Conservation (phyloP, 2,329 filamentous ascomycete species). For the Graphium sp. region DNA sequence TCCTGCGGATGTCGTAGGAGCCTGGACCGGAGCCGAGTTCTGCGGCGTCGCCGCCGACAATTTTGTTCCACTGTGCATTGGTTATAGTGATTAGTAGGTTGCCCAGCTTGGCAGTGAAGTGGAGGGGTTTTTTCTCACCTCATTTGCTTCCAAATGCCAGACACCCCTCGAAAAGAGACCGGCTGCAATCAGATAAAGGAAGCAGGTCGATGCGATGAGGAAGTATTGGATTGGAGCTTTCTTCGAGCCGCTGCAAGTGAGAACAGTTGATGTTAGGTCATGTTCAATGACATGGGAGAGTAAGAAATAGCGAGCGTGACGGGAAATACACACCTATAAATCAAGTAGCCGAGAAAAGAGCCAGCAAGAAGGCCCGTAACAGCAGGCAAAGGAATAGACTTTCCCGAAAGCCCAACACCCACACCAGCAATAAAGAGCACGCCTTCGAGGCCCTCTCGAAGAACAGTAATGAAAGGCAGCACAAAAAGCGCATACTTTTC, state of each 20-base stretch:
- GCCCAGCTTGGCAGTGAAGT: no score
- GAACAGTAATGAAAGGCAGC: slow-evolving; percentile 61
- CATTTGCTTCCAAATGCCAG: slow-evolving; percentile 54
- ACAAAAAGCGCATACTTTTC: slow-evolving; percentile 66
- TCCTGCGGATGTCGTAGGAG: slow-evolving; percentile 59
- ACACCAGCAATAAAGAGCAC: slow-evolving; percentile 70
- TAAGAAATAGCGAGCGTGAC: no score
- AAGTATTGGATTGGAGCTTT: slow-evolving; percentile 48
- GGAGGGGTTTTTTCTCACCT: no score
- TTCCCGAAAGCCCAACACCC: slow-evolving; percentile 48
- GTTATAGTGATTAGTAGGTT: no score
- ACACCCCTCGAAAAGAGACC: slow-evolving; percentile 62
- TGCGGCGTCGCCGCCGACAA: slow-evolving; percentile 36
- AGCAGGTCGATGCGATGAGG: slow-evolving; percentile 59
- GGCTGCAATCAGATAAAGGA: slow-evolving; percentile 67
- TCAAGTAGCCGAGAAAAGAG: slow-evolving; percentile 42
- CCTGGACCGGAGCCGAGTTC: slow-evolving; percentile 43
- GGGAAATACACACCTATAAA: slow-evolving; percentile 45
- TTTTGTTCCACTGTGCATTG: slow-evolving; percentile 40
- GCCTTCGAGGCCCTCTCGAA: slow-evolving; percentile 62
- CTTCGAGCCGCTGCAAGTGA: no score
- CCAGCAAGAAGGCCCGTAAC: slow-evolving; percentile 50
- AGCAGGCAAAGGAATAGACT: slow-evolving; percentile 53
- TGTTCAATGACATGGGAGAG: no score
- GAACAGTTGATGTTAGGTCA: no score